These are phyloP conservation scores for Penicillium griseofulvum DNA, from an alignment of 2,329 filamentous ascomycete species.

Conservation along the genomic window DNA sequence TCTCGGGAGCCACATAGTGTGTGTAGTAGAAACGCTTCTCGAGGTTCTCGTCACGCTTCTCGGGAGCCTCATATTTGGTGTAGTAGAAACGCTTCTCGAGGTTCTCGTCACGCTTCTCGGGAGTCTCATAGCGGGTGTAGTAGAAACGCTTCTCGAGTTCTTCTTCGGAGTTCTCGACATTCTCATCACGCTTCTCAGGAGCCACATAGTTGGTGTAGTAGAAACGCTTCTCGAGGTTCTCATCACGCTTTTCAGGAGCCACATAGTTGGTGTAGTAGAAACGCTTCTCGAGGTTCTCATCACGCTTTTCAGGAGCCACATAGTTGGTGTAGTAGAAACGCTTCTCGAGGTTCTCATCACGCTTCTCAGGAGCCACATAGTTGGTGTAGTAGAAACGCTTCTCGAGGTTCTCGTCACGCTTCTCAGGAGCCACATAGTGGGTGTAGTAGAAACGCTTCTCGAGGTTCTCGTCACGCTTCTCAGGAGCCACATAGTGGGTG, in stretches of 20 bases:
- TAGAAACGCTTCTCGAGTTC: too few species aligned
- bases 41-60: background rate
- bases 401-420: background rate
- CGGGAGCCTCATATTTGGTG: background rate
- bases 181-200: background rate
- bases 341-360: background rate
- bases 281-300: background rate
- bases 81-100: background rate
- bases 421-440: too few species aligned
- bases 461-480: background rate
- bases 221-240: background rate
- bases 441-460: too few species aligned
- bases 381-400: background rate
- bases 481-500: background rate
- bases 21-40: background rate
- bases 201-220: background rate
- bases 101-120: too few species aligned
- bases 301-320: background rate
- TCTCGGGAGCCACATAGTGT: background rate
- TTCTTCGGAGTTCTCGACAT: too few species aligned
- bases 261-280: background rate
- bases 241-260: background rate
- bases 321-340: background rate
- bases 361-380: background rate
- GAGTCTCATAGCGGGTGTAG: too few species aligned